These are phyloP conservation scores for Dendryphion nanum DNA, from an alignment of 2,329 filamentous ascomycete genomes.

Conservation along the genomic window DNA sequence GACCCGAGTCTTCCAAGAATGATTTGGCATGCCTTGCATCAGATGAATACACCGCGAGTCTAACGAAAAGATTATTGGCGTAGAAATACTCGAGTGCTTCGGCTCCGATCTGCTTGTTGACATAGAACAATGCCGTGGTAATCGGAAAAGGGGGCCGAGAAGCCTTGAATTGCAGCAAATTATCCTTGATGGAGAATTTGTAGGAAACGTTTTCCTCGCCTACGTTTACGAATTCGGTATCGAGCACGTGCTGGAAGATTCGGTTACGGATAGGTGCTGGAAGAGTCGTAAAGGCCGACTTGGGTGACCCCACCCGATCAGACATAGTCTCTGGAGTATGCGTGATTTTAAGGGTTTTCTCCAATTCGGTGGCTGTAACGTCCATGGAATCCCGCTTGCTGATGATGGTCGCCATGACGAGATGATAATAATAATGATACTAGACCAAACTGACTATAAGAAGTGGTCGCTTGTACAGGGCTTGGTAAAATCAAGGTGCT, in stretches of 20 bases:
- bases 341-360: conserved; percentile 16
- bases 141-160: conserved; percentile 29
- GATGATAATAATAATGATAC: too few species aligned
- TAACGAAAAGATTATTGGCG: conserved; percentile 29
- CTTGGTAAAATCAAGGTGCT: too few species aligned
- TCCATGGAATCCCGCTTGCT: conserved; percentile 34
- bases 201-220: conserved; percentile 30
- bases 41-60: conserved; percentile 21
- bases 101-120: conserved; percentile 22
- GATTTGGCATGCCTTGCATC: conserved; percentile 32
- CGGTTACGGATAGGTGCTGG: conserved; percentile 30
- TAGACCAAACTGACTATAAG: too few species aligned
- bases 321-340: too few species aligned
- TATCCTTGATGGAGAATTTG: conserved; percentile 16
- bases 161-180: conserved; percentile 23
- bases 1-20: conserved; percentile 29
- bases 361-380: conserved; percentile 15
- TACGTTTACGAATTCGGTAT: conserved; percentile 34
- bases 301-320: too few species aligned
- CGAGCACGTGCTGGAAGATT: conserved; percentile 33
- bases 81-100: conserved; percentile 30
- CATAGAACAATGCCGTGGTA: conserved; percentile 22
- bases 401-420: not conserved
- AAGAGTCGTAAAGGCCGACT: conserved; percentile 23
- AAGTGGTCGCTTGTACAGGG: too few species aligned